phyloP scores from a whole-genome alignment of 192 early-diverging fungal species.

The Phycomyces nitens region DNA sequence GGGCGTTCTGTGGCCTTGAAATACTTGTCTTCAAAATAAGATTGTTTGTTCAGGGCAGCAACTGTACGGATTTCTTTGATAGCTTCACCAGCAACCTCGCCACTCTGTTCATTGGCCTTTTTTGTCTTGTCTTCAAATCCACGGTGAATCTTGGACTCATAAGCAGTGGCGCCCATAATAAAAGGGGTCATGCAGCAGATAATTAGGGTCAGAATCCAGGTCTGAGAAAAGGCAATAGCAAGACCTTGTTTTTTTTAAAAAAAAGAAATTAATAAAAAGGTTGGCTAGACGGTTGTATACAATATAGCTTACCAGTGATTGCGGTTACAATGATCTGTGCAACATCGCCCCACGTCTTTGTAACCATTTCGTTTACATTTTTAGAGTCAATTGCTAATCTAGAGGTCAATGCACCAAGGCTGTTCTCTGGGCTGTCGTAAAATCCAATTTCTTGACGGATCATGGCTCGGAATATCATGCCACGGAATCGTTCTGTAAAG shows the following conservation, averaged over 20 bases:
- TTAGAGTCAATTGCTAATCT: constrained; percentile 79
- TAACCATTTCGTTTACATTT: constrained; percentile 53
- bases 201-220: constrained; percentile 85
- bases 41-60: constrained; percentile 70
- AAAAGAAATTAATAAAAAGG: background rate
- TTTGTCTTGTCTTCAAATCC: constrained; percentile 66
- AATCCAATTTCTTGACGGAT: constrained; percentile 82
- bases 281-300: background rate
- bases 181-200: constrained; percentile 60
- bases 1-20: constrained; percentile 58
- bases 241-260: constrained; percentile 12
- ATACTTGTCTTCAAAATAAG: constrained; percentile 66
- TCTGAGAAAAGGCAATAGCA: constrained; percentile 63
- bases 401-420: constrained; percentile 74
- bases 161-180: constrained; percentile 47
- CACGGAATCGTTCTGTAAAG: constrained; percentile 21
- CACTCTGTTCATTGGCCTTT: constrained; percentile 72
- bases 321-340: constrained; percentile 33
- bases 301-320: constrained; percentile 17
- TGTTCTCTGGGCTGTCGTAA: constrained; percentile 77
- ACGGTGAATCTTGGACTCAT: constrained; percentile 48
- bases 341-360: constrained; percentile 43
- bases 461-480: constrained; percentile 62
- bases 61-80: constrained; percentile 86
- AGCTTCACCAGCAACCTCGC: constrained; percentile 82